Evolutionary conservation across 176 grass and related monocot species (phyloP).

Genomic region (Puya raimondii): DNA sequence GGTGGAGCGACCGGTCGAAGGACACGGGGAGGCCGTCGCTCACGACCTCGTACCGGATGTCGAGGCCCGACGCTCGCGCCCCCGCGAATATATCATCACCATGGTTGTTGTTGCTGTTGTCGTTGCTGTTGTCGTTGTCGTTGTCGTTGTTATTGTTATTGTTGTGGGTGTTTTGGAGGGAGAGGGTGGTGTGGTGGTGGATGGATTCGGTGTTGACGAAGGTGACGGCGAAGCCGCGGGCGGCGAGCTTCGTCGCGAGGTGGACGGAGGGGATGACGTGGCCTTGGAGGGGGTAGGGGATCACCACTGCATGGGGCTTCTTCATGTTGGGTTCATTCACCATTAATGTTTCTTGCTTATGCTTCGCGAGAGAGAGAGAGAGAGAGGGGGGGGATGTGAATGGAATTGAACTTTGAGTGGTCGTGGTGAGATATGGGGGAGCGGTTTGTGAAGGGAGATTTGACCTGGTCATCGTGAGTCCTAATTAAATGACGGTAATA

Average conservation of each 20-base stretch:
- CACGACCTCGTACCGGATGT: slow-evolving; percentile 48
- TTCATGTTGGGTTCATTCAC: neutral
- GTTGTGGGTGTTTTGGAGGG: neutral
- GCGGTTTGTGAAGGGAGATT: too few relatives aligned
- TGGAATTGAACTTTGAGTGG: too few relatives aligned
- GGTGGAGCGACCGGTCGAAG: slow-evolving; percentile 41
- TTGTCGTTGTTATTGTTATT: neutral
- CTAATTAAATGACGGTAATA: too few relatives aligned
- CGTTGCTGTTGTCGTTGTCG: neutral
- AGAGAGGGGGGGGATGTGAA: neutral
- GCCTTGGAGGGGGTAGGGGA: slow-evolving; percentile 52
- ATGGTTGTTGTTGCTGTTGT: neutral
- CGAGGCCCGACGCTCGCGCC: slow-evolving; percentile 17
- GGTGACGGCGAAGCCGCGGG: slow-evolving; percentile 41
- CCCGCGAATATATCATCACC: slow-evolving; percentile 34
- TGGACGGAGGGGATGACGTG: slow-evolving; percentile 62
- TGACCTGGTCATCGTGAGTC: too few relatives aligned
- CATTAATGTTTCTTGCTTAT: neutral
- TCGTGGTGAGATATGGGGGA: too few relatives aligned
- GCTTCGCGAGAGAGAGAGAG: neutral
- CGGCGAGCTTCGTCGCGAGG: slow-evolving; percentile 35
- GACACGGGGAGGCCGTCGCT: slow-evolving; percentile 47
- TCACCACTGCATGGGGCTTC: slow-evolving; percentile 53
- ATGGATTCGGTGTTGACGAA: slow-evolving; percentile 62
- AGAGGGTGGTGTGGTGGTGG: slow-evolving; percentile 33